phyloP scores from a whole-genome alignment of 495 filamentous ascomycete genomes.

The Achaetomiella virescens region DNA sequence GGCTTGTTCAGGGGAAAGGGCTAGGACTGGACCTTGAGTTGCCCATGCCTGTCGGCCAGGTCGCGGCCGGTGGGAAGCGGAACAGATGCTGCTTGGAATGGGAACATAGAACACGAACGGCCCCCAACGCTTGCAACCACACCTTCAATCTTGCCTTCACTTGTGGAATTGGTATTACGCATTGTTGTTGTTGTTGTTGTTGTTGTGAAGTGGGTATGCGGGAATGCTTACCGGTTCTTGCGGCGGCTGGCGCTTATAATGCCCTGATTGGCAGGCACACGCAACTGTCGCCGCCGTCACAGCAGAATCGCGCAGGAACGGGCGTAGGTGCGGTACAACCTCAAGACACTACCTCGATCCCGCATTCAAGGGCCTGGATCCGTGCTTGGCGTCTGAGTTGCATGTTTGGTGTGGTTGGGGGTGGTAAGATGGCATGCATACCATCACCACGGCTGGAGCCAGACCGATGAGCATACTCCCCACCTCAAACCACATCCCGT shows the following conservation, averaged over 20 bases:
- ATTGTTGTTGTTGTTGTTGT: background rate
- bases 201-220: background rate
- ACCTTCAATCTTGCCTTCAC: background rate
- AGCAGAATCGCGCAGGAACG: conserved; percentile 1
- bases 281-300: conserved; percentile 10
- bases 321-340: background rate
- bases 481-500: too few species aligned
- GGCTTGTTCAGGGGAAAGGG: background rate
- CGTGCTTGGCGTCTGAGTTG: background rate
- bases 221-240: conserved; percentile 1
- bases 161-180: background rate
- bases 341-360: background rate
- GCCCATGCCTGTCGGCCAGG: background rate
- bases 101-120: background rate
- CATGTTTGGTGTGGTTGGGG: too few species aligned
- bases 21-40: background rate
- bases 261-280: conserved; percentile 13
- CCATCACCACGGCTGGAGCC: too few species aligned
- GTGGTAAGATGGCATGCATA: too few species aligned
- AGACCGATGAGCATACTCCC: too few species aligned
- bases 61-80: background rate
- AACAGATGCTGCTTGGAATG: background rate
- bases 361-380: background rate
- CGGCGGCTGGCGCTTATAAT: conserved; percentile 9
- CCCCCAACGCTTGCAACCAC: background rate